Base-by-base conservation (phyloP, 139 green algal genomes). In the Auxenochlorella pyrenoidosa region DNA sequence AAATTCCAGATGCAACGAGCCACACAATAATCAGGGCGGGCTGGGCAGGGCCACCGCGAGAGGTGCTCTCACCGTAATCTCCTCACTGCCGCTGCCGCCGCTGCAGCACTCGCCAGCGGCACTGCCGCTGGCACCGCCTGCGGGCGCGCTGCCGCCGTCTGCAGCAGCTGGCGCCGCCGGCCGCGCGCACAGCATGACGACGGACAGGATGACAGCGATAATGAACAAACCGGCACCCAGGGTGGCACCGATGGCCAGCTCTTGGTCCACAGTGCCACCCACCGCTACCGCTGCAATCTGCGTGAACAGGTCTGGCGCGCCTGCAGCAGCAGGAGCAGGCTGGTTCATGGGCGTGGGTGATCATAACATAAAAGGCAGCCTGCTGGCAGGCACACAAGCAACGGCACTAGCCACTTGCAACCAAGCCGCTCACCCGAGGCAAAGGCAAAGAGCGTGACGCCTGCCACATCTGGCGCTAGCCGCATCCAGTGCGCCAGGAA, bases 401-500 rank as follows among this genome's bases (percentile, higher is more conserved):
- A n/a, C 19, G n/a, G 68, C 68, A 75, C 30, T 5, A 21, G 47
- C 47, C 47, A 63, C 22, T 76, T 44, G 70, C 70, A 47, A n/a
- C 13, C 70, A 32, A 13, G 66, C 32, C 15, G 66, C 5, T 0
- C 12, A 76, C 70, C 70, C 12, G 80, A 85, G 28, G 89, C 90
- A 90, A 93, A 93, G 44, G 90, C 88, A 65, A 93, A 91, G 8
- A 93, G 83, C 8, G 90, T 93, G 32, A 93, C 89, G 6, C 90
- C 90, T 3, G 90, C 89, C 34, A 93, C 87, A 41, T 90, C 90
- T 28, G 90, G 90, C 13, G 90, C 65, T 72, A 93, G 66, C 41
- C 88, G 40, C 86, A 93, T 66, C 71, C 51, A 66, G 10, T 70
- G 28, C 1, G 90, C 87, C 10, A 93, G 87, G 59, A 63, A 91